Percentiles rank a stretch among this genome's conserved stretches.
phyloP scores from a whole-genome alignment of 2,329 filamentous ascomycete species.

The Immersiporthe knoxdaviesiana region DNA sequence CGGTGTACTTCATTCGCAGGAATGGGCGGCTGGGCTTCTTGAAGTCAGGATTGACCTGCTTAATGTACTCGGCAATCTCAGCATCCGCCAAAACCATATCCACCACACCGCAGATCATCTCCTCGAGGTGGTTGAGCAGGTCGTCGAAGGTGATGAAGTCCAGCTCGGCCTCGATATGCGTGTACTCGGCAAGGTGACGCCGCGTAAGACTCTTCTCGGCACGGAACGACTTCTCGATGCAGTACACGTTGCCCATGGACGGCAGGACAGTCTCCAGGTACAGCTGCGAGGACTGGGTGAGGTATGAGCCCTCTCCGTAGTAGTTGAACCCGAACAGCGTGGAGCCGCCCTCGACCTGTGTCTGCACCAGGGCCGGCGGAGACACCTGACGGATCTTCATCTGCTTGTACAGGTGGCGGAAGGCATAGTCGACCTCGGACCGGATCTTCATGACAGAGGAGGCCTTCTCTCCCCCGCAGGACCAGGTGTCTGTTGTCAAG shows the following conservation, averaged over 20 bases:
- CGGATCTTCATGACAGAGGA: slow-evolving; percentile 89
- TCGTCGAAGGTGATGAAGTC: slow-evolving; percentile 95
- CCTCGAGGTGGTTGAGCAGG: slow-evolving; percentile 83
- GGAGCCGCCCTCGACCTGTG: slow-evolving; percentile 88
- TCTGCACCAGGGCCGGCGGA: slow-evolving; percentile 90
- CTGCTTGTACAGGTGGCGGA: slow-evolving; percentile 78
- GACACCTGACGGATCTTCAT: slow-evolving; percentile 79
- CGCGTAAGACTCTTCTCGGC: slow-evolving; percentile 95
- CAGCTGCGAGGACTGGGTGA: slow-evolving; percentile 95
- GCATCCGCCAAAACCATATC: slow-evolving; percentile 76
- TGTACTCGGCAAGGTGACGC: slow-evolving; percentile 94
- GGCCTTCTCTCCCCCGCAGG: slow-evolving; percentile 79
- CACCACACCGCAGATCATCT: slow-evolving; percentile 84
- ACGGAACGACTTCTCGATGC: slow-evolving; percentile 97
- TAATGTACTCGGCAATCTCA: slow-evolving; percentile 71
- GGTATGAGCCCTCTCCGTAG: slow-evolving; percentile 76
- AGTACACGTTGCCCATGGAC: slow-evolving; percentile 92
- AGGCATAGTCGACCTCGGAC: slow-evolving; percentile 78
- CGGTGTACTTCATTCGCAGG: slow-evolving; percentile 86
- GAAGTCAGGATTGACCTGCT: slow-evolving; percentile 91
- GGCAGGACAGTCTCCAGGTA: slow-evolving; percentile 96
- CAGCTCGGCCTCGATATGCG: slow-evolving; percentile 93
- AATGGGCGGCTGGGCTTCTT: slow-evolving; percentile 81
- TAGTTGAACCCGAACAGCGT: slow-evolving; percentile 80
- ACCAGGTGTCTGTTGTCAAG: slow-evolving; percentile 78